Evolutionary conservation across 1,284 basidiomycete species (phyloP).

Genomic region (Cerrena zonata): DNA sequence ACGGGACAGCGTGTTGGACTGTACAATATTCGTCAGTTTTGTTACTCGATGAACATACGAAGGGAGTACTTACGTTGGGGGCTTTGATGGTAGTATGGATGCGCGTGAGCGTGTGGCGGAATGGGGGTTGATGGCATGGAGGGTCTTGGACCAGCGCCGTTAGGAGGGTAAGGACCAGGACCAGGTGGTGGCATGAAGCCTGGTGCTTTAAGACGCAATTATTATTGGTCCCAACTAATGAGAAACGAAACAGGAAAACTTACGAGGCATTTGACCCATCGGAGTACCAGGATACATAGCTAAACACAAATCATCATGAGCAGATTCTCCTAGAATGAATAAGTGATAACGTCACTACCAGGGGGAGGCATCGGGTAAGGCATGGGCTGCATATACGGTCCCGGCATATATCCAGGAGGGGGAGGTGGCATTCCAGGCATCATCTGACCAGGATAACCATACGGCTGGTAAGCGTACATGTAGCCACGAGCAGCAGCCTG

Average conservation of each 20-base stretch:
- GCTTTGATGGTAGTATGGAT: slow-evolving; percentile 80
- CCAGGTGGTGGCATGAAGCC: slow-evolving; percentile 60
- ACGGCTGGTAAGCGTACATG: slow-evolving; percentile 69
- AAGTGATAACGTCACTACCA: slow-evolving; percentile 41
- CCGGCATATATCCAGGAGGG: slow-evolving; percentile 71
- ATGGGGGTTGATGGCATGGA: slow-evolving; percentile 84
- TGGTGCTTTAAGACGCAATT: slow-evolving; percentile 45
- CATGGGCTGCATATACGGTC: slow-evolving; percentile 77
- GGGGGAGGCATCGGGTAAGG: slow-evolving; percentile 77
- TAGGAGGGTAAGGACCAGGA: slow-evolving; percentile 67
- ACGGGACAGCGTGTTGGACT: slow-evolving; percentile 80
- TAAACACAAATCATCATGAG: slow-evolving; percentile 21
- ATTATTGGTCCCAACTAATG: not conserved
- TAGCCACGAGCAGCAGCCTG: slow-evolving; percentile 53
- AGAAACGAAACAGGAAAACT: slow-evolving; percentile 22
- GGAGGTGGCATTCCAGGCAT: slow-evolving; percentile 77
- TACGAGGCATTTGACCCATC: slow-evolving; percentile 81
- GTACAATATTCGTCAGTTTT: slow-evolving; percentile 17
- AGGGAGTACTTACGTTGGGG: slow-evolving; percentile 65
- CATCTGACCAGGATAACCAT: slow-evolving; percentile 73
- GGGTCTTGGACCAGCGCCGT: slow-evolving; percentile 65
- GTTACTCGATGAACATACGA: slow-evolving; percentile 9
- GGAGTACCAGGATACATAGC: slow-evolving; percentile 75
- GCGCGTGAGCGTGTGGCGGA: slow-evolving; percentile 74
- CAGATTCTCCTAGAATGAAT: slow-evolving; percentile 1